These are phyloP conservation scores for Skeletonema marinoi DNA, from an alignment of 108 stramenopile species.

Conservation along the genomic window DNA sequence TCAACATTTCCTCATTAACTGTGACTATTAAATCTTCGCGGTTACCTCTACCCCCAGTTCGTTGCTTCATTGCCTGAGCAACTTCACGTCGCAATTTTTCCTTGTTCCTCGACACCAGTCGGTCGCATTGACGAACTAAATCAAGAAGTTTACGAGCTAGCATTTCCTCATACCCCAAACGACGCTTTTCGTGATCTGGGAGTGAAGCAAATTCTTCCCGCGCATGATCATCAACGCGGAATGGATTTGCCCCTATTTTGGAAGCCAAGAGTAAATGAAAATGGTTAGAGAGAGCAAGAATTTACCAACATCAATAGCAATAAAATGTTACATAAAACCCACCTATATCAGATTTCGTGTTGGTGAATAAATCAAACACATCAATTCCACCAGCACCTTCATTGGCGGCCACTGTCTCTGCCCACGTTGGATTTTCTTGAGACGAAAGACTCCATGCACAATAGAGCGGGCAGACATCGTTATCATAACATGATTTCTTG, in stretches of 20 bases:
- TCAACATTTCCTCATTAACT: slow-evolving; percentile 50
- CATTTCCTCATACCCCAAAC: slow-evolving; percentile 74
- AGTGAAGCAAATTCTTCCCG: slow-evolving; percentile 65
- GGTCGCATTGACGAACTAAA: slow-evolving; percentile 78
- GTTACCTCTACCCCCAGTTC: slow-evolving; percentile 50
- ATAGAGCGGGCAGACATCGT: slow-evolving; percentile 84
- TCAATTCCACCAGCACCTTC: slow-evolving; percentile 65
- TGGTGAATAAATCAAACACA: slow-evolving; percentile 87
- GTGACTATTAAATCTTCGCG: slow-evolving; percentile 53
- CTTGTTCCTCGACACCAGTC: slow-evolving; percentile 74
- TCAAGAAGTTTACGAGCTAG: slow-evolving; percentile 75
- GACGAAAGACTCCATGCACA: slow-evolving; percentile 71
- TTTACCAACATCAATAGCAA: no score
- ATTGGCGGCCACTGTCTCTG: slow-evolving; percentile 45
- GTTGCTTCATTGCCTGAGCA: slow-evolving; percentile 58
- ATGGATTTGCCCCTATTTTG: slow-evolving; percentile 60
- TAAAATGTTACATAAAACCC: no score
- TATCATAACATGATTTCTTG: slow-evolving; percentile 81
- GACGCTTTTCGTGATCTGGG: slow-evolving; percentile 76
- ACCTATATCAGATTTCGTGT: slow-evolving; percentile 81
- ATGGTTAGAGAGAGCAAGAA: no score
- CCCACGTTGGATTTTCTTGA: slow-evolving; percentile 40
- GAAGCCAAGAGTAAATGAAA: no score
- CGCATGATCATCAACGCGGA: slow-evolving; percentile 68
- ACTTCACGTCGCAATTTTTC: slow-evolving; percentile 80